Evolutionary conservation across 2,329 filamentous ascomycete genomes (phyloP).

Genomic region (Paracoccidioides brasiliensis): DNA sequence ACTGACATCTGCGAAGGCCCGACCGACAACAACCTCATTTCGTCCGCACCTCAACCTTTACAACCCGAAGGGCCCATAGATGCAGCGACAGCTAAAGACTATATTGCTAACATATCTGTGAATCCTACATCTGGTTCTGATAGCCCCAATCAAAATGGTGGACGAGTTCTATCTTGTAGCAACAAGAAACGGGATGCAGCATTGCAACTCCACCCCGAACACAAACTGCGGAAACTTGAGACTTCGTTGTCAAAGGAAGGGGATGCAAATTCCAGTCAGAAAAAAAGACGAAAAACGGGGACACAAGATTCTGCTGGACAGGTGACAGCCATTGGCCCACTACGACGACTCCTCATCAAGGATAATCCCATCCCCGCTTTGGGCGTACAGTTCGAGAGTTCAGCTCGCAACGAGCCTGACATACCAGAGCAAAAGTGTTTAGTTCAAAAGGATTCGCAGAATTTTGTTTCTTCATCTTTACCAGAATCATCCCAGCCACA

Average conservation of each 20-base stretch:
- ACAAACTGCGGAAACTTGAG: not conserved
- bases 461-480: not conserved
- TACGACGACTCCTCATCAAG: constrained; percentile 2
- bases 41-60: not conserved
- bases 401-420: not conserved
- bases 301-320: not conserved
- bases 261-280: constrained; percentile 22
- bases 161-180: not conserved
- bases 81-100: not conserved
- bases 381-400: not conserved
- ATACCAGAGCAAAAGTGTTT: not conserved
- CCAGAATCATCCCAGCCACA: not conserved
- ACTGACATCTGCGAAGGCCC: constrained; percentile 2
- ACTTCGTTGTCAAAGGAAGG: constrained; percentile 11
- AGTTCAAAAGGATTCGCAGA: not conserved
- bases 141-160: not conserved
- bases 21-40: constrained; percentile 1
- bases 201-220: not conserved
- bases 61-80: not conserved
- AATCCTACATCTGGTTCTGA: not conserved
- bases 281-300: constrained; percentile 23
- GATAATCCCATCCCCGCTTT: not conserved
- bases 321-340: constrained; percentile 11
- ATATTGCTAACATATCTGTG: not conserved
- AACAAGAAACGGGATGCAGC: not conserved